Base-by-base conservation (phyloP, 73 alveolate genomes). In the Durusdinium trenchii region DNA sequence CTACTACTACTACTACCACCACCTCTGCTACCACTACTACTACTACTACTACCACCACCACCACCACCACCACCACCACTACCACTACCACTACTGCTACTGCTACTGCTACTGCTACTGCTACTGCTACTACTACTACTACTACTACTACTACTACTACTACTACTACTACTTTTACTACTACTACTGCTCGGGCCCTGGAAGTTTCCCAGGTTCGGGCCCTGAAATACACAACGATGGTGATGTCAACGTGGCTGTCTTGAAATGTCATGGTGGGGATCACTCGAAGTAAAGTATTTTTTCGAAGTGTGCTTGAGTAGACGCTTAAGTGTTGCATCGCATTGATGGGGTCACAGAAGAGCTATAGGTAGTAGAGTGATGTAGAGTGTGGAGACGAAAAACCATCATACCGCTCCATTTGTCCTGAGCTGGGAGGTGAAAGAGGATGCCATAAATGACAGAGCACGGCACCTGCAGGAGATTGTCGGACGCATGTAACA, bases 361-460 rank as follows among this genome's bases (percentile, higher is more conserved):
- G n/a, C n/a, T n/a, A n/a, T n/a, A n/a, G n/a, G n/a, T n/a, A n/a
- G n/a, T n/a, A n/a, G n/a, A n/a, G n/a, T n/a, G n/a, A n/a, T n/a
- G n/a, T n/a, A n/a, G n/a, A n/a, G n/a, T n/a, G n/a, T n/a, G n/a
- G n/a, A n/a, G n/a, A n/a, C n/a, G n/a, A n/a, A n/a, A n/a, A n/a
- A n/a, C n/a, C n/a, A n/a, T n/a, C n/a, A n/a, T n/a, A n/a, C n/a
- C n/a, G n/a, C n/a, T n/a, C n/a, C n/a, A n/a, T n/a, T n/a, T n/a
- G n/a, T n/a, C n/a, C n/a, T n/a, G n/a, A n/a, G n/a, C n/a, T n/a
- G n/a, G 64, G 26, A 84, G 94, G 94, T 61, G 38, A 91, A 91
- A 46, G 90, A 91, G 76, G 98, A 91, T 42, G 98, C 98, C 61
- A 91, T 91, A 76, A 91, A 91, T 78, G 98, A 91, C 47, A 64